These are phyloP conservation scores for Cystobasidium pallidum DNA, from an alignment of 1,284 basidiomycete species.

Conservation along the genomic window DNA sequence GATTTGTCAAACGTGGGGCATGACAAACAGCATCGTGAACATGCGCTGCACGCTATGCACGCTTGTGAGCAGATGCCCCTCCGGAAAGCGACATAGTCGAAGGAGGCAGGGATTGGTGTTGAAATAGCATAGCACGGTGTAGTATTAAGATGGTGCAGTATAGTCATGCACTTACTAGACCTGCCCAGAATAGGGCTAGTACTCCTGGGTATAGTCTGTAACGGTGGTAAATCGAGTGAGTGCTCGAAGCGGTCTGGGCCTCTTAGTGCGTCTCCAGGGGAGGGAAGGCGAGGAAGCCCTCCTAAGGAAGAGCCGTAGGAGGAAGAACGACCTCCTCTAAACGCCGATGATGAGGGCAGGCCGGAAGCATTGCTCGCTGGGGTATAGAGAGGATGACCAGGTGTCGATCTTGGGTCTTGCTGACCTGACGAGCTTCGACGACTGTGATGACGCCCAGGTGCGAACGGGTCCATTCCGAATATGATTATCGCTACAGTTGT, in stretches of 20 bases:
- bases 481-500: too few relatives aligned
- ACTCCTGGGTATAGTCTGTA: conserved; percentile 14
- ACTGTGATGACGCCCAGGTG: neutral
- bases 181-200: conserved; percentile 25
- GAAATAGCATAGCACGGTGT: too few relatives aligned
- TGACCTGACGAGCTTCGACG: neutral
- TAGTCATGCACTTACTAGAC: conserved; percentile 13
- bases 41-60: too few relatives aligned
- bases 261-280: conserved; percentile 8
- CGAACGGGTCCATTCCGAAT: conserved; percentile 7
- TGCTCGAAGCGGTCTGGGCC: conserved; percentile 22
- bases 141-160: too few relatives aligned
- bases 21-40: too few relatives aligned
- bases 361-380: neutral
- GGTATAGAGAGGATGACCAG: neutral
- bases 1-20: too few relatives aligned
- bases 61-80: too few relatives aligned
- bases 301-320: neutral
- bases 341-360: neutral
- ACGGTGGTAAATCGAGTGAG: conserved; percentile 25
- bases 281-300: conserved; percentile 3
- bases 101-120: too few relatives aligned
- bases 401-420: neutral
- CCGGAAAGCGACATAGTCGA: too few relatives aligned
- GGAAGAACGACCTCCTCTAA: neutral